Conservation (phyloP, 495 filamentous ascomycete species). For the Xylaria sp. region DNA sequence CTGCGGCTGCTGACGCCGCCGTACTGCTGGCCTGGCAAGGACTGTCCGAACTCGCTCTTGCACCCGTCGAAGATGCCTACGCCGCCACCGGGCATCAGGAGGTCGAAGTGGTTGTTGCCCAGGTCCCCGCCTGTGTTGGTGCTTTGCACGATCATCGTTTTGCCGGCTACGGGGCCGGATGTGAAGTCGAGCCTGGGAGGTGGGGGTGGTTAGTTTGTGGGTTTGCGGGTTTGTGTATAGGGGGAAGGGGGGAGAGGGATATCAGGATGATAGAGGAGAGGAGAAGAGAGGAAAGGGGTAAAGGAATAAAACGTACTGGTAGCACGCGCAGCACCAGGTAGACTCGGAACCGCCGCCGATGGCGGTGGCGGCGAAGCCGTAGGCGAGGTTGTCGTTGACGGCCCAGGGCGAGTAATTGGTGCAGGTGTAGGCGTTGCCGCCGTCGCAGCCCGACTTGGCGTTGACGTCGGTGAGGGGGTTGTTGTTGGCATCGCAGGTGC, state of each 20-base stretch:
- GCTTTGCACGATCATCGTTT: slow-evolving; percentile 68
- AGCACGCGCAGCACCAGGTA: slow-evolving; percentile 64
- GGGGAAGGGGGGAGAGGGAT: too few relatives aligned
- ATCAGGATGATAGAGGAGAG: too few relatives aligned
- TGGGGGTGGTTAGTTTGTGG: slow-evolving; percentile 25
- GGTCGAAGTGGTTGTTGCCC: slow-evolving; percentile 63
- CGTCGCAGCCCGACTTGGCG: slow-evolving; percentile 46
- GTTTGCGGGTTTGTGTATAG: too few relatives aligned
- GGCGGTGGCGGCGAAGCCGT: slow-evolving; percentile 63
- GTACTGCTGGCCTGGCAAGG: slow-evolving; percentile 61
- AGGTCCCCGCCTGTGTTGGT: slow-evolving; percentile 68
- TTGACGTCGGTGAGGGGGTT: slow-evolving; percentile 43
- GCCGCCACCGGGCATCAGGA: slow-evolving; percentile 65
- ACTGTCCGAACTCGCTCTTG: slow-evolving; percentile 55
- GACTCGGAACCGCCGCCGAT: slow-evolving; percentile 51
- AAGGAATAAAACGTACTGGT: slow-evolving; percentile 55
- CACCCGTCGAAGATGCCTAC: slow-evolving; percentile 65
- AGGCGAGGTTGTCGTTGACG: slow-evolving; percentile 56
- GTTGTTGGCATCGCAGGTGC: slow-evolving; percentile 59
- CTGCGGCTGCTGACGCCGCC: slow-evolving; percentile 58
- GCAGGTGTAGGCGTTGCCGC: slow-evolving; percentile 61
- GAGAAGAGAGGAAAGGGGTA: too few relatives aligned
- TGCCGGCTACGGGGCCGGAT: slow-evolving; percentile 53
- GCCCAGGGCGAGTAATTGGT: slow-evolving; percentile 62
- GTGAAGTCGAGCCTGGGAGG: slow-evolving; percentile 47